Evolutionary conservation across 2,329 filamentous ascomycete genomes (phyloP).

Genomic region (Parastagonospora avenae): DNA sequence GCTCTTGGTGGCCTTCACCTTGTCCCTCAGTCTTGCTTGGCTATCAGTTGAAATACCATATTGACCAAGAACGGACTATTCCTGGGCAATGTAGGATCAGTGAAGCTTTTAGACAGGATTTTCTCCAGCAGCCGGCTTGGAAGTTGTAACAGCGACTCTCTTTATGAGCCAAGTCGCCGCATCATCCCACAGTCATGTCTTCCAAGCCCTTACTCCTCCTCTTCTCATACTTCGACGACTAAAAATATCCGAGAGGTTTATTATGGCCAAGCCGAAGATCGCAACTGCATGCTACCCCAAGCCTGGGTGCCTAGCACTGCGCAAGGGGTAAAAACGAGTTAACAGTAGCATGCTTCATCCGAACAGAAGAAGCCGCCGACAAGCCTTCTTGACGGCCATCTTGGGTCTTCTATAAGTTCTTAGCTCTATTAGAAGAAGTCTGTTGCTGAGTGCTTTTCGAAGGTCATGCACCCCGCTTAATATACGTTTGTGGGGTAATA

Average conservation of each 20-base stretch:
- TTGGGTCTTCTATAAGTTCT: conserved; percentile 26
- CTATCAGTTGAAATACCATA: conserved; percentile 1
- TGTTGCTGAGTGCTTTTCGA: conserved; percentile 7
- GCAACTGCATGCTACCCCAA: conserved; percentile 24
- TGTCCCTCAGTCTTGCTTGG: too few species aligned
- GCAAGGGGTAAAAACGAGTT: conserved; percentile 23
- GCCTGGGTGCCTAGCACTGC: conserved; percentile 5
- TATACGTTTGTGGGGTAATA: conserved; percentile 18
- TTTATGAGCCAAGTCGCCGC: conserved; percentile 7
- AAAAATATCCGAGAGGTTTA: conserved; percentile 1
- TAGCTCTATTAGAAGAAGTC: conserved; percentile 8
- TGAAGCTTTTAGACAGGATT: conserved; percentile 20
- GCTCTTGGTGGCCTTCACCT: too few species aligned
- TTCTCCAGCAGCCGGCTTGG: conserved; percentile 21
- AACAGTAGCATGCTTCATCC: conserved; percentile 2
- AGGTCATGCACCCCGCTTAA: conserved; percentile 15
- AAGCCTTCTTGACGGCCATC: conserved; percentile 19
- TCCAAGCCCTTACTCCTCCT: conserved; percentile 2
- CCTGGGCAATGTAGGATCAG: conserved; percentile 21
- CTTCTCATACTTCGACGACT: conserved; percentile 7
- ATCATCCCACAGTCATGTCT: conserved; percentile 11
- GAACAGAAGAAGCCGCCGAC: conserved; percentile 1
- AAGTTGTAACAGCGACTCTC: conserved; percentile 3
- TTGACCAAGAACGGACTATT: conserved; percentile 11
- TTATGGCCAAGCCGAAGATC: conserved; percentile 23